phyloP scores from a whole-genome alignment of 768 basidiomycete genomes.

The Boletellus ananas region DNA sequence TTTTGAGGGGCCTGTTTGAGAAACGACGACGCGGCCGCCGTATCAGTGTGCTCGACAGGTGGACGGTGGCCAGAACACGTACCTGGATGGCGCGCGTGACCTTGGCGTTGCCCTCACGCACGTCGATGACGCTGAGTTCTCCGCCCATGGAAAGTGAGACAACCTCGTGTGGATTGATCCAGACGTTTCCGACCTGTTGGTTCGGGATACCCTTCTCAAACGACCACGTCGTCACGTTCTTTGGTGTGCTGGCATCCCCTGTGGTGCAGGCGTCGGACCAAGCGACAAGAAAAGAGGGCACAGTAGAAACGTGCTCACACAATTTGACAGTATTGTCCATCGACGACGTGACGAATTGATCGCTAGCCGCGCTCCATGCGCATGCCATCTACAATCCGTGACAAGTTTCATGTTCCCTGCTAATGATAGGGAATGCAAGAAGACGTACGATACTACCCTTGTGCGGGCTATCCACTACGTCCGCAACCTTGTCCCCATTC shows the following conservation, averaged over 20 bases:
- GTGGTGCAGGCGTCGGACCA: neutral
- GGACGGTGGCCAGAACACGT: slow-evolving; percentile 16
- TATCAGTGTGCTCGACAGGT: neutral
- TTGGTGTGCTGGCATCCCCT: slow-evolving; percentile 82
- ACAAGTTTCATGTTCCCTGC: neutral
- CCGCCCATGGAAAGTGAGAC: slow-evolving; percentile 84
- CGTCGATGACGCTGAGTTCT: slow-evolving; percentile 78
- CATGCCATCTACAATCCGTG: slow-evolving; percentile 53
- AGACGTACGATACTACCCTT: slow-evolving; percentile 69
- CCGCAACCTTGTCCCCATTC: slow-evolving; percentile 72
- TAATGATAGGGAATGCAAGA: neutral
- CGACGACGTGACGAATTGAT: slow-evolving; percentile 72
- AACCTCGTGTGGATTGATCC: slow-evolving; percentile 66
- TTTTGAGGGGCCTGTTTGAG: slow-evolving; percentile 69
- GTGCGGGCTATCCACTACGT: slow-evolving; percentile 66
- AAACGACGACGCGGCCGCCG: neutral
- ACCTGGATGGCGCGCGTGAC: slow-evolving; percentile 62
- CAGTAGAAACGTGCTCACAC: slow-evolving; percentile 42
- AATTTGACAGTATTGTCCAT: slow-evolving; percentile 86
- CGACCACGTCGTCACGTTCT: slow-evolving; percentile 64
- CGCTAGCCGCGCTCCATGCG: slow-evolving; percentile 79
- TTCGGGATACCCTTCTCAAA: slow-evolving; percentile 69
- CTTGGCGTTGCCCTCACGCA: slow-evolving; percentile 52
- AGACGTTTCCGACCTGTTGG: slow-evolving; percentile 89
- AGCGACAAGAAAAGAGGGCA: neutral